A percentile compares a stretch with the other conserved stretches of the same genome.
These are phyloP conservation scores for Hemisphaericaspora xylanilytica DNA, from an alignment of 1,139 yeast genomes.

Conservation along the genomic window DNA sequence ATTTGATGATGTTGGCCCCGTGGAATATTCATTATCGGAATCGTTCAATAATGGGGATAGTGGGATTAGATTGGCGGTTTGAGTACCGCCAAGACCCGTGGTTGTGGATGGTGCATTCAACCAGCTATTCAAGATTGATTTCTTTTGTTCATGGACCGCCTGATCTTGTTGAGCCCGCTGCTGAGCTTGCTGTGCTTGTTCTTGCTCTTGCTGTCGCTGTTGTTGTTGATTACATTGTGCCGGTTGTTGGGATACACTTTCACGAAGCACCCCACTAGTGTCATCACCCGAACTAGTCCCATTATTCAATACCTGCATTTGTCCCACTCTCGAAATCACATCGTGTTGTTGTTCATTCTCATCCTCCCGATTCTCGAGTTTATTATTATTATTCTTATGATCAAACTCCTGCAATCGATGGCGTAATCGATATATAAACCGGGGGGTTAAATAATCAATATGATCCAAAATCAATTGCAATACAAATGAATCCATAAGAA, in stretches of 20 bases:
- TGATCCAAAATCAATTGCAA: conserved; percentile 26
- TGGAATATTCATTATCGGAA: conserved; percentile 25
- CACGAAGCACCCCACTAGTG: not conserved
- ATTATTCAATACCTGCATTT: not conserved
- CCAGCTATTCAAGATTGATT: conserved; percentile 19
- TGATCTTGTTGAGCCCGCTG: conserved; percentile 4
- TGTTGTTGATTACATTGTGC: conserved; percentile 4
- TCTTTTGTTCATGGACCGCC: no score
- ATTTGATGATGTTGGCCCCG: conserved; percentile 7
- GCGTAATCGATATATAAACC: conserved; percentile 12
- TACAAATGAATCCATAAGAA: conserved; percentile 23
- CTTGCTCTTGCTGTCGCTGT: not conserved
- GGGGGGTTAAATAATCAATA: conserved; percentile 13
- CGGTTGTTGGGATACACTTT: conserved; percentile 1
- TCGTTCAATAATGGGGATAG: conserved; percentile 39
- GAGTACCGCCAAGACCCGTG: conserved; percentile 8
- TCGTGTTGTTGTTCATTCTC: no score
- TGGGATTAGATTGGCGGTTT: conserved; percentile 26
- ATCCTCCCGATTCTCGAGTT: no score
- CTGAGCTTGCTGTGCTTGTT: conserved; percentile 1
- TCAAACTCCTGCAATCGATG: conserved; percentile 11
- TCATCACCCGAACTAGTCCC: not conserved
- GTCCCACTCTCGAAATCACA: not conserved
- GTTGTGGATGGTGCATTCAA: conserved; percentile 13
- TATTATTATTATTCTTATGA: not conserved